These are phyloP conservation scores for Beauveria asiatica DNA, from an alignment of 2,329 filamentous ascomycete species.

Conservation along the genomic window DNA sequence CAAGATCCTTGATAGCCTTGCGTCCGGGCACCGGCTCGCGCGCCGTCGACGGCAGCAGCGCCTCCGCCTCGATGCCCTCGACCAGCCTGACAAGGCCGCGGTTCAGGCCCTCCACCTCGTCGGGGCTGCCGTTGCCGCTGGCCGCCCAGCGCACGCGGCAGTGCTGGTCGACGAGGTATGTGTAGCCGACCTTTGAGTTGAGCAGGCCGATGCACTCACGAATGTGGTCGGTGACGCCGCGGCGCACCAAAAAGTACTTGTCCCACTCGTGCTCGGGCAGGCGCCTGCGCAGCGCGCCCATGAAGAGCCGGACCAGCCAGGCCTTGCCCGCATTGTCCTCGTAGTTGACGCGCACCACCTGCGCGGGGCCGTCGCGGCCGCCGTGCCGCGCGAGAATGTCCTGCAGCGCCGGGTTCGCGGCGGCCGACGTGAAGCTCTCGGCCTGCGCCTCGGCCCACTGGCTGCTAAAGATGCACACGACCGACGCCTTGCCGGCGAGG, in stretches of 20 bases:
- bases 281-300: slow-evolving; percentile 41
- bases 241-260: slow-evolving; percentile 53
- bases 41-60: slow-evolving; percentile 24
- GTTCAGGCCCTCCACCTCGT: slow-evolving; percentile 59
- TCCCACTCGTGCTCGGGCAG: slow-evolving; percentile 46
- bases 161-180: slow-evolving; percentile 79
- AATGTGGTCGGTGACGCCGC: slow-evolving; percentile 51
- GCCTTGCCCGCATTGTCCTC: slow-evolving; percentile 70
- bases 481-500: slow-evolving; percentile 62
- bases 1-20: slow-evolving; percentile 4
- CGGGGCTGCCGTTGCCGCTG: slow-evolving; percentile 58
- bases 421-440: slow-evolving; percentile 57
- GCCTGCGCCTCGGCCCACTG: slow-evolving; percentile 80
- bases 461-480: slow-evolving; percentile 76
- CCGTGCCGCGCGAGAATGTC: slow-evolving; percentile 41
- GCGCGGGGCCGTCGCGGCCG: slow-evolving; percentile 45
- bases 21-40: slow-evolving; percentile 23
- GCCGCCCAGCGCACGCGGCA: slow-evolving; percentile 94
- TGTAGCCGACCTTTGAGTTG: slow-evolving; percentile 89
- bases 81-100: slow-evolving; percentile 56
- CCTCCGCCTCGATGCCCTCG: slow-evolving; percentile 42
- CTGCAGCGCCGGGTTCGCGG: slow-evolving; percentile 61
- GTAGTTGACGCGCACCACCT: slow-evolving; percentile 79
- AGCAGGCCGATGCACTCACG: slow-evolving; percentile 59
- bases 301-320: slow-evolving; percentile 49